phyloP scores from a whole-genome alignment of 768 basidiomycete genomes.

The Termitomyces sp. region DNA sequence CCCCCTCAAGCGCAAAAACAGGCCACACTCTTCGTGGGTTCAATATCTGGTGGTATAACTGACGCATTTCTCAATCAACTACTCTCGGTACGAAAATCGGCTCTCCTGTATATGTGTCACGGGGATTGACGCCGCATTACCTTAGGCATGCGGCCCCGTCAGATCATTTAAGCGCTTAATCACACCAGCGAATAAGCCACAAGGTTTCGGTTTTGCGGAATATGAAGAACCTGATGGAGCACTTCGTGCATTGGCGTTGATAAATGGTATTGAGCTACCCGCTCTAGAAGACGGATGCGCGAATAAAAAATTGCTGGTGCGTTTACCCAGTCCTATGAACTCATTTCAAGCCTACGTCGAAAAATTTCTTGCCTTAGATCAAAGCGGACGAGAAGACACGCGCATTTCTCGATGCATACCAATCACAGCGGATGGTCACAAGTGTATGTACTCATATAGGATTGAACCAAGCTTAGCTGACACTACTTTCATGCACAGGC shows the following conservation, averaged over 20 bases:
- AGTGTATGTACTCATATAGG: constrained; percentile 53
- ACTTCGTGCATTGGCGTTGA: constrained; percentile 56
- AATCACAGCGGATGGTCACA: constrained; percentile 71
- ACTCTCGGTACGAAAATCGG: constrained; percentile 53
- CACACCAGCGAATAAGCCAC: constrained; percentile 89
- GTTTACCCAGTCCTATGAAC: constrained; percentile 39
- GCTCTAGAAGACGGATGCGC: constrained; percentile 49
- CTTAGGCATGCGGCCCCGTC: constrained; percentile 84
- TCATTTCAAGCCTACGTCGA: constrained; percentile 44
- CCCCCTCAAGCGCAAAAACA: constrained; percentile 68
- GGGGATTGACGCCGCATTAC: background rate
- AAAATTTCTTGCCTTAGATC: constrained; percentile 45
- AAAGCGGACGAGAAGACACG: constrained; percentile 97
- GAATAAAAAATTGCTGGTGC: constrained; percentile 58
- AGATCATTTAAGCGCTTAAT: constrained; percentile 90
- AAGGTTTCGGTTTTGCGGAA: constrained; percentile 97
- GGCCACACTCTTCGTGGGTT: constrained; percentile 85
- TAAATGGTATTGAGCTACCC: constrained; percentile 50
- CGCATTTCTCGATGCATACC: constrained; percentile 82
- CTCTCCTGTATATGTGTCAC: background rate
- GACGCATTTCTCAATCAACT: constrained; percentile 79
- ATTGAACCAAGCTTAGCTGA: background rate
- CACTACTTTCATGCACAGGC: constrained; percentile 38
- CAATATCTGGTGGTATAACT: constrained; percentile 90
- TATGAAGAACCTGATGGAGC: constrained; percentile 93